Evolutionary conservation across 2,329 filamentous ascomycete species (phyloP).

Genomic region (Diaporthe eres): DNA sequence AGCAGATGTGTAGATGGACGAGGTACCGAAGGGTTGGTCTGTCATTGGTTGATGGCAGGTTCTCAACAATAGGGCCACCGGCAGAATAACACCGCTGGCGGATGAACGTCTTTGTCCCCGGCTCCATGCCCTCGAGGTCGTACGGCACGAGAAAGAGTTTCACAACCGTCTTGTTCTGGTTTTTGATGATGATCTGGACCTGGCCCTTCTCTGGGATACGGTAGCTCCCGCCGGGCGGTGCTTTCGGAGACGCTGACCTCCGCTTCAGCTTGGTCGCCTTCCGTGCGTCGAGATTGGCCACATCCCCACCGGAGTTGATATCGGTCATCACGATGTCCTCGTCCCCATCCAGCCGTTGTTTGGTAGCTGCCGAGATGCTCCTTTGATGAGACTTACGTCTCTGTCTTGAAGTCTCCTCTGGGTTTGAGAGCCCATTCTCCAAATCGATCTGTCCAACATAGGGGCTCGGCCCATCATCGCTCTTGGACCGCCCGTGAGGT

Average conservation of each 20-base stretch:
- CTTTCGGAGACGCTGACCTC: conserved; percentile 64
- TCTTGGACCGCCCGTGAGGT: conserved; percentile 72
- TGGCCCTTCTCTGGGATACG: conserved; percentile 95
- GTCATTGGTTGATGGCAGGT: conserved; percentile 60
- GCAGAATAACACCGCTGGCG: conserved; percentile 94
- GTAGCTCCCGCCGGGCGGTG: conserved; percentile 89
- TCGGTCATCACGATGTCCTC: conserved; percentile 47
- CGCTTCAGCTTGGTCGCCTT: conserved; percentile 61
- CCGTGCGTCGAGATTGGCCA: conserved; percentile 30
- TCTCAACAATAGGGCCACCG: conserved; percentile 82
- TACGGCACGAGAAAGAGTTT: conserved; percentile 97
- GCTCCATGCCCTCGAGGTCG: conserved; percentile 91
- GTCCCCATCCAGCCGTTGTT: conserved; percentile 52
- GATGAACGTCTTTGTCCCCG: conserved; percentile 95
- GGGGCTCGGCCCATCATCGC: conserved; percentile 90
- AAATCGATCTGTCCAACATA: conserved; percentile 96
- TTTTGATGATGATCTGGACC: conserved; percentile 97
- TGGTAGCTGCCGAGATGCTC: not conserved
- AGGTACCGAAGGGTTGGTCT: conserved; percentile 88
- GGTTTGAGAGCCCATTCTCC: conserved; percentile 79
- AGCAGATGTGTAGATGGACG: conserved; percentile 94
- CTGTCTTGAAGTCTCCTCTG: conserved; percentile 61
- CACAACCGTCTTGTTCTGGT: conserved; percentile 97
- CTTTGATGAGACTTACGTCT: conserved; percentile 58
- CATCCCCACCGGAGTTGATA: conserved; percentile 26